A percentile compares a stretch with the other conserved stretches of the same genome.
These are phyloP conservation scores for Globisporangium parvum DNA, from an alignment of 352 stramenopile species.

Conservation along the genomic window DNA sequence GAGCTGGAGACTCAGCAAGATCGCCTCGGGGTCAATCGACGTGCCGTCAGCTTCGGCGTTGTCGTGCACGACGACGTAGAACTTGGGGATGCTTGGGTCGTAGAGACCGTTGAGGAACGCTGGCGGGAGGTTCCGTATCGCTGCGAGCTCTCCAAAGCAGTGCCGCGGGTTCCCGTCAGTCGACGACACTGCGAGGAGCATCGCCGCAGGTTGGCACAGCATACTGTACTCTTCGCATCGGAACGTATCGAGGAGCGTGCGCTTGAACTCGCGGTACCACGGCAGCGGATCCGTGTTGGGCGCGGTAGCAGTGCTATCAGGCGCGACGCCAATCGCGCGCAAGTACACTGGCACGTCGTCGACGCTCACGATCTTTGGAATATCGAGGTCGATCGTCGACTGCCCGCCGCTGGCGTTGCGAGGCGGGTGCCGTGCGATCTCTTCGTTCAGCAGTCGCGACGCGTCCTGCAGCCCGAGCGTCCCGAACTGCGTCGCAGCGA, in stretches of 20 bases:
- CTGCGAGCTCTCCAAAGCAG: conserved; percentile 61
- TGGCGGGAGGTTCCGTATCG: conserved; percentile 36
- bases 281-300: conserved; percentile 33
- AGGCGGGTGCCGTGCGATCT: conserved; percentile 48
- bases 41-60: conserved; percentile 67
- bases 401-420: conserved; percentile 9
- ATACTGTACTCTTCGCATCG: conserved; percentile 78
- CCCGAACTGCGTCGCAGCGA: conserved; percentile 46
- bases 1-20: conserved; percentile 68
- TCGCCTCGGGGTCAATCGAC: conserved; percentile 70
- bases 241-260: conserved; percentile 77
- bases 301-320: conserved; percentile 21
- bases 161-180: conserved; percentile 76
- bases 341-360: conserved; percentile 70
- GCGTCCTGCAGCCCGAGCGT: conserved; percentile 38
- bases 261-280: conserved; percentile 80
- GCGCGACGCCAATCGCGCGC: conserved; percentile 37
- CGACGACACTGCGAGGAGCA: conserved; percentile 76
- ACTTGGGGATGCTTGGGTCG: conserved; percentile 75
- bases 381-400: conserved; percentile 47
- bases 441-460: conserved; percentile 56
- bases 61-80: conserved; percentile 89
- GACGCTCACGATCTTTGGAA: conserved; percentile 44
- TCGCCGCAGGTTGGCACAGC: conserved; percentile 62
- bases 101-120: conserved; percentile 76